These are phyloP conservation scores for Holtermanniella nyarrowii DNA, from an alignment of 768 basidiomycete species.

Conservation along the genomic window DNA sequence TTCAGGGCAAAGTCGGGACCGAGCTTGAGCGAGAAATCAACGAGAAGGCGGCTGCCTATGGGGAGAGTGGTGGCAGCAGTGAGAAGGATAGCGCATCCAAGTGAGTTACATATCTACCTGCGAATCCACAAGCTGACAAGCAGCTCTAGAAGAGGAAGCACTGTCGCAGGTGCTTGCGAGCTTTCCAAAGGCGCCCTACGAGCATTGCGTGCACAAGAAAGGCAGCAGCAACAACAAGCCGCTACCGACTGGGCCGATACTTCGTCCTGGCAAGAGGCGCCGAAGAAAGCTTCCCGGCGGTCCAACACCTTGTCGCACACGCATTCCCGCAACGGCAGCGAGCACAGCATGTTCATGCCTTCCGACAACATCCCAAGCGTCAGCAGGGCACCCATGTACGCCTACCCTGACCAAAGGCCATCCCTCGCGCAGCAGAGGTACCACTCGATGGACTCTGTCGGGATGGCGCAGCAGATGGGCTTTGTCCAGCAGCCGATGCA, in stretches of 20 bases:
- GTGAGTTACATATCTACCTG: neutral
- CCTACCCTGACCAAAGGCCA: neutral
- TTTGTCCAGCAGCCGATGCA: neutral
- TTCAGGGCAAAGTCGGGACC: slow-evolving; percentile 31
- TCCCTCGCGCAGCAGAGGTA: neutral
- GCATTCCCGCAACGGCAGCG: neutral
- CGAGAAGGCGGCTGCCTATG: slow-evolving; percentile 16
- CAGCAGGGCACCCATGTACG: neutral
- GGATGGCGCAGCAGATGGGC: too few relatives aligned
- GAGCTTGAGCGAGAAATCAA: slow-evolving; percentile 29
- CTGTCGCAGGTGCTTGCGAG: slow-evolving; percentile 23
- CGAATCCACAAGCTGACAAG: neutral
- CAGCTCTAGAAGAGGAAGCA: slow-evolving; percentile 1
- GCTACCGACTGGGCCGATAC: slow-evolving; percentile 23
- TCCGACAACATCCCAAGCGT: neutral
- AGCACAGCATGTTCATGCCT: neutral
- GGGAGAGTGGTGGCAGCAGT: neutral
- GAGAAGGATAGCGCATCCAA: neutral
- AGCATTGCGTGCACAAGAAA: slow-evolving; percentile 24
- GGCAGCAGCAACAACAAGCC: slow-evolving; percentile 9
- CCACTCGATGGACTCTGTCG: neutral
- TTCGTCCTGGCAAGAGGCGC: slow-evolving; percentile 1
- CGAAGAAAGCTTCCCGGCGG: neutral
- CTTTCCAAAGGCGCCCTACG: slow-evolving; percentile 30
- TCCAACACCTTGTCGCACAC: neutral